A percentile compares a stretch with the other conserved stretches of the same genome.
These are phyloP conservation scores for Pythium coloratum DNA, from an alignment of 352 stramenopile species.

Conservation along the genomic window DNA sequence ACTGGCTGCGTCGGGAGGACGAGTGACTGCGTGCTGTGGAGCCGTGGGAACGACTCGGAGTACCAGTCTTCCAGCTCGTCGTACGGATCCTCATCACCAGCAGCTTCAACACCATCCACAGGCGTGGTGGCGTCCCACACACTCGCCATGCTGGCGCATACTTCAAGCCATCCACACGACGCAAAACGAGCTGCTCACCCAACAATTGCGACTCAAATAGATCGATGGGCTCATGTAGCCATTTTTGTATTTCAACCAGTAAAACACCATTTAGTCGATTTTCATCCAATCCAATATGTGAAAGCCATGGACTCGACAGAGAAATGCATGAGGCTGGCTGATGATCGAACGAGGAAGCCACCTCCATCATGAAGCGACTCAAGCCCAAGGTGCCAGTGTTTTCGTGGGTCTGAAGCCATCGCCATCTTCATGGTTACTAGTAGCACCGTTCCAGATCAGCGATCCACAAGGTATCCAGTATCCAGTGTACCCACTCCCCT, in stretches of 20 bases:
- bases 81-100: conserved; percentile 7
- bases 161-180: neutral
- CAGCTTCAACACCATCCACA: neutral
- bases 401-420: neutral
- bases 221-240: neutral
- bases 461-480: neutral
- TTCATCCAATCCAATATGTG: neutral
- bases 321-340: too few species aligned
- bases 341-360: too few species aligned
- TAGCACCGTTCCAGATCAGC: neutral
- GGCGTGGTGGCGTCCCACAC: neutral
- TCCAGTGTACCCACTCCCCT: too few species aligned
- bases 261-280: neutral
- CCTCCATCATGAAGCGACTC: neutral
- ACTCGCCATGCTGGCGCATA: neutral
- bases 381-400: neutral
- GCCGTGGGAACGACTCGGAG: conserved; percentile 23
- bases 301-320: too few species aligned
- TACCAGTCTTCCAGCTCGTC: conserved; percentile 31
- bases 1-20: conserved; percentile 1
- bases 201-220: neutral
- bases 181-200: neutral
- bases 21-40: conserved; percentile 20
- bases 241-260: neutral
- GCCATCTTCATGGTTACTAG: neutral